Evolutionary conservation across 352 stramenopile species (phyloP), one percentile per base, ranked within the genome.

Genomic region (Globisporangium uncinulatum): DNA sequence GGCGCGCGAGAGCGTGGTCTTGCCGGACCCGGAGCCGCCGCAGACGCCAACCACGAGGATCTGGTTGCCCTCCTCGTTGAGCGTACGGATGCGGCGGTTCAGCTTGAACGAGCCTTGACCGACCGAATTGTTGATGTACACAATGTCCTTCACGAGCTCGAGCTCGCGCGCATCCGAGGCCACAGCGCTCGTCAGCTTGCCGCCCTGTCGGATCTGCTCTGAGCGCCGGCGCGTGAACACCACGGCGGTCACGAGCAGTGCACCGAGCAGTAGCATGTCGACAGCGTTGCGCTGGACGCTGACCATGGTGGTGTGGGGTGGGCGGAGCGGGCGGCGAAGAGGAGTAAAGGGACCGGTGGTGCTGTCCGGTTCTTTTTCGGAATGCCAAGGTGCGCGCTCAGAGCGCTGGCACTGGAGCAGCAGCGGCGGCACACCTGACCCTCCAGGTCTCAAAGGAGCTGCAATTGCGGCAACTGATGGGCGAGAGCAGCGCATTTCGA

Each of bases 1-100:
- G 20, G 87, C 86, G 41, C 80, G 67, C 55, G 88, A 92, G 32
- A 98, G 81, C 59, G 88, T 97, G 14, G 90, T 97, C 71, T 97
- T 97, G 59, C 90, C 90, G 34, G 83, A 95, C 15, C 90, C 90
- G 39, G 86, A 94, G 63, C 93, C 93, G 43, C 93, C 93, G 54
- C 87, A 96, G 19, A 98, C 88, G 42, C 90, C 93, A 29, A 98
- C 85, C 39, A 98, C 82, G 36, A 94, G 76, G 62, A 94, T 94
- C 50, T 74, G 73, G 63, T 80, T 83, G 32, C 74, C 67, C 24
- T 84, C 74, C 11, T 83, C 74, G 48, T 79, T 82, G 31, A 76
- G 46, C 47, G 72, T 55, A 24, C 63, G 63, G 45, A 60, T 65
- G 44, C 54, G 65, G 13, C 68, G 74, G 54, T 72, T 63, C 17